Evolutionary conservation across 257 asterid species (phyloP), one percentile per base, ranked within the genome.

Genomic region (Hygrophila difformis): DNA sequence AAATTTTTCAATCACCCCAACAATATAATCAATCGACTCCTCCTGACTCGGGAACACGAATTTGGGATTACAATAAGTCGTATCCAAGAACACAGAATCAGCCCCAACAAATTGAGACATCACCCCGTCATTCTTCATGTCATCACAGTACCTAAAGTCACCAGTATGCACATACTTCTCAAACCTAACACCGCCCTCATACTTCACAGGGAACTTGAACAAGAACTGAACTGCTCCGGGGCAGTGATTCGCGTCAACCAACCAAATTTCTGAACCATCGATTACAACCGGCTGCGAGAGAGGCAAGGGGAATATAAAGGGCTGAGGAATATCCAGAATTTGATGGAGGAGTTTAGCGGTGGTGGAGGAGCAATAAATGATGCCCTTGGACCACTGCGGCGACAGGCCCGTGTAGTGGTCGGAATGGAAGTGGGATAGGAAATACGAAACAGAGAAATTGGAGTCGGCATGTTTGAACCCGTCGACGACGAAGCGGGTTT

Each of bases 351-450:
- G 93, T 60, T 64, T 69, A 13, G 91, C 85, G 19, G 95, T 84
- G 28, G 44, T 60, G 60, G 76, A 21, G 21, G 97, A 88, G 59
- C 94, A 84, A 49, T 67, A 88, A 19, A 84, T 77, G 22, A 84
- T 59, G 17, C 97, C 97, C 28, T 50, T 57, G 41, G 81, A 61
- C 97, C 97, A 88, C 44, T 64, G 68, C 14, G 94, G 75, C 23
- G 69, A 55, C 19, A 88, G 82, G 37, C 97, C 97, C 9, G 84
- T 66, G 78, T 81, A 87, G 67, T 87, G 94, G 44, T 88, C 97
- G 63, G 91, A 88, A 77, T 88, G 95, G 67, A 84, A 88, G 71
- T 84, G 97, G 16, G 97, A 72, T 47, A 88, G 95, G 73, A 88
- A 84, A 71, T 88, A 88, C 4, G 95, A 78, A 44, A 69, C 58